Conservation (phyloP, 805 yeast species). For the Schwanniomyces polymorphus region DNA sequence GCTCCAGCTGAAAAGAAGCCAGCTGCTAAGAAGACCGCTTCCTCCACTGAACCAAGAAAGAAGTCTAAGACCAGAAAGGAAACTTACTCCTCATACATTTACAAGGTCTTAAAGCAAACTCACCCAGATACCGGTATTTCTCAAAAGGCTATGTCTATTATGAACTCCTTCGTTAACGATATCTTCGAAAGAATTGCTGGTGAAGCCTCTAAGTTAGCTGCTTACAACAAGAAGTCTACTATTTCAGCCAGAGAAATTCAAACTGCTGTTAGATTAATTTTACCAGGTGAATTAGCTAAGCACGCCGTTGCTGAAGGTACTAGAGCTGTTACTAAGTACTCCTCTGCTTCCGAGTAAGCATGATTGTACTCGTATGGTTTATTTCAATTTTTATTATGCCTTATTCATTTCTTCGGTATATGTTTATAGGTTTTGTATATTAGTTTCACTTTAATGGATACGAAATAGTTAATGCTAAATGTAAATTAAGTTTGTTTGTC, state of each 20-base stretch:
- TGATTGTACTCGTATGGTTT: not conserved
- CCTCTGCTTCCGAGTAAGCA: conserved; percentile 52
- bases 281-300: conserved; percentile 98
- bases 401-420: conserved; percentile 2
- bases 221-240: conserved; percentile 97
- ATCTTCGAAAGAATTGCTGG: conserved; percentile 97
- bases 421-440: conserved; percentile 10
- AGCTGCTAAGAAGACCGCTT: conserved; percentile 83
- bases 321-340: conserved; percentile 95
- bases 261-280: conserved; percentile 96
- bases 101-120: conserved; percentile 97
- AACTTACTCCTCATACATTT: conserved; percentile 96
- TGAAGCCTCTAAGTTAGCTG: conserved; percentile 98
- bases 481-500: not conserved
- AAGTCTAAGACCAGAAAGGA: conserved; percentile 96
- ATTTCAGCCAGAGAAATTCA: conserved; percentile 98
- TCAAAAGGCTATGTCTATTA: conserved; percentile 96
- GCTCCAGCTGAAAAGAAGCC: conserved; percentile 97
- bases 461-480: conserved; percentile 3
- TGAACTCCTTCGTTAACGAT: conserved; percentile 98
- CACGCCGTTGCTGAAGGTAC: conserved; percentile 99
- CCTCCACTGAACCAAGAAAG: conserved; percentile 80
- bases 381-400: conserved; percentile 6
- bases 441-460: conserved; percentile 13
- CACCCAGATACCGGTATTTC: conserved; percentile 99